phyloP scores from a whole-genome alignment of 2,329 filamentous ascomycete genomes.

The Aciculosporium take region DNA sequence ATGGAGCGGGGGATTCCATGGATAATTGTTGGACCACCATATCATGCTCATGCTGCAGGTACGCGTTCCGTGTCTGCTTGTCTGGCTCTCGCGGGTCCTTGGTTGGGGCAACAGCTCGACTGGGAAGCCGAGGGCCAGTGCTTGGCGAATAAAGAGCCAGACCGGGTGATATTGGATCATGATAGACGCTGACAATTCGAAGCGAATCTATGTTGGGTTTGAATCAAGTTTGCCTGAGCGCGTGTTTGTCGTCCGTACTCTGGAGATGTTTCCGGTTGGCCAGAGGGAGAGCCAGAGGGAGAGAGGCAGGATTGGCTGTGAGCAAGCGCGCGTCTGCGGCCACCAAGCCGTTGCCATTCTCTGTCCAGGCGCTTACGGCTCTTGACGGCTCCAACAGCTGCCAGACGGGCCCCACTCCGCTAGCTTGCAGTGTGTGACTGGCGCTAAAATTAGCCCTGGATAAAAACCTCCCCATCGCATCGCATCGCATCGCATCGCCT shows the following conservation, averaged over 20 bases:
- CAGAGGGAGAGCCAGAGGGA: neutral
- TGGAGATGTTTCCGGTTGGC: neutral
- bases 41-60: constrained; percentile 2
- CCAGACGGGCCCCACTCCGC: no score
- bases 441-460: neutral
- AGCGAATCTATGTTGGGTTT: no score
- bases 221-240: no score
- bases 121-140: neutral
- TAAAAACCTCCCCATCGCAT: neutral
- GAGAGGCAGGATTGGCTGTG: constrained; percentile 1
- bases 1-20: neutral
- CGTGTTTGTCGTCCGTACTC: neutral
- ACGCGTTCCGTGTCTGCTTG: neutral
- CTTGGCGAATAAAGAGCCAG: neutral
- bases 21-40: neutral
- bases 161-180: neutral
- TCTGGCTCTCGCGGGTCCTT: neutral
- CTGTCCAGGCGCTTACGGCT: no score
- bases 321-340: constrained; percentile 5
- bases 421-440: no score
- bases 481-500: no score
- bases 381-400: no score
- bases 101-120: neutral
- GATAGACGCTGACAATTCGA: neutral
- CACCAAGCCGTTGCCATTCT: neutral